Percentiles rank a stretch among this genome's conserved stretches.
phyloP scores from a whole-genome alignment of 2,329 filamentous ascomycete genomes.

The Dactylella cylindrospora region DNA sequence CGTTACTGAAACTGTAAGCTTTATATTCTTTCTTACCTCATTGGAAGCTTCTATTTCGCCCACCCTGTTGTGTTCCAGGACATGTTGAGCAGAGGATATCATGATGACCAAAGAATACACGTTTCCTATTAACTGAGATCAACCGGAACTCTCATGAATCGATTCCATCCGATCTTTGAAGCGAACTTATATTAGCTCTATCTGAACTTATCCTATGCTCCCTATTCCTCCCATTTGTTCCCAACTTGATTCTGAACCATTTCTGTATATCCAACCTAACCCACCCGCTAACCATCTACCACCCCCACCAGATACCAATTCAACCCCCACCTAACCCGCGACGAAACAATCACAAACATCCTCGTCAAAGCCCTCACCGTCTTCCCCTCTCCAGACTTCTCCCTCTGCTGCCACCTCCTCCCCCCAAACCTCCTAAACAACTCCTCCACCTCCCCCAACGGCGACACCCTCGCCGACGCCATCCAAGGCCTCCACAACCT shows the following conservation, averaged over 20 bases:
- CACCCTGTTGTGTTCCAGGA: neutral
- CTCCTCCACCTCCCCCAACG: conserved; percentile 58
- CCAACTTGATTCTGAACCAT: neutral
- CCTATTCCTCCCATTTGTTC: conserved; percentile 17
- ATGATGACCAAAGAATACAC: conserved; percentile 79
- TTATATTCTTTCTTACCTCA: conserved; percentile 29
- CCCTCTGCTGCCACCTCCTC: conserved; percentile 88
- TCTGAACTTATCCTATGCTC: conserved; percentile 60
- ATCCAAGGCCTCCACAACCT: conserved; percentile 82
- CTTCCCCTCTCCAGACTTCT: conserved; percentile 95
- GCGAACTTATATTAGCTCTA: conserved; percentile 64
- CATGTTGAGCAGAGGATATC: conserved; percentile 35
- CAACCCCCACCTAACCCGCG: conserved; percentile 95
- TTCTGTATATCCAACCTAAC: neutral
- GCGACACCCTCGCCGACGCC: conserved; percentile 79
- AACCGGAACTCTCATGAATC: conserved; percentile 68
- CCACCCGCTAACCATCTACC: conserved; percentile 17
- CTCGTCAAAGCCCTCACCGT: conserved; percentile 97
- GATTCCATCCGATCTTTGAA: conserved; percentile 50
- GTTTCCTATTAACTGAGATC: conserved; percentile 98
- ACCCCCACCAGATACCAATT: conserved; percentile 80
- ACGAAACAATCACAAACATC: conserved; percentile 97
- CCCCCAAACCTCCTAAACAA: conserved; percentile 73
- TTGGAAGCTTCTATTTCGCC: conserved; percentile 36
- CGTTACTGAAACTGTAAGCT: conserved; percentile 93